These are phyloP conservation scores for Monosporascus sp. DNA, from an alignment of 2,329 filamentous ascomycete species.

Conservation along the genomic window DNA sequence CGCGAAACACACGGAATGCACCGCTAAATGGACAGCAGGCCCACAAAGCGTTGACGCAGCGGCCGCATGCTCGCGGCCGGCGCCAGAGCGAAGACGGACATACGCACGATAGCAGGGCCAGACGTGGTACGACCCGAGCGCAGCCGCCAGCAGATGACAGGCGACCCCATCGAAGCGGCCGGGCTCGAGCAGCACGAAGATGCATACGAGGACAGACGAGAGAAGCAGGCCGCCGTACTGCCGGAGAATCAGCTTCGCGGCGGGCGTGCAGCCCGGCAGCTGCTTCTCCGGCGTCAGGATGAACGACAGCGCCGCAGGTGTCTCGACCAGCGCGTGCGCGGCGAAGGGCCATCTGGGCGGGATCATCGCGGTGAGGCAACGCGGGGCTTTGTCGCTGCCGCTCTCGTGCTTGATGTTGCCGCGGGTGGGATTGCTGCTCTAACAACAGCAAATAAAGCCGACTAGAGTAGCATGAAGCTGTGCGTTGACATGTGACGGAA, in stretches of 20 bases:
- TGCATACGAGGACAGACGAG: constrained; percentile 38
- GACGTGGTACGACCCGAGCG: constrained; percentile 43
- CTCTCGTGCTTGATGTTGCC: too few relatives aligned
- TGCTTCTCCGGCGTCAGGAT: constrained; percentile 37
- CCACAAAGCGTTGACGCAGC: constrained; percentile 35
- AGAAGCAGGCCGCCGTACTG: constrained; percentile 44
- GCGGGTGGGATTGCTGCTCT: too few relatives aligned
- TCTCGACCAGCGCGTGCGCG: constrained; percentile 34
- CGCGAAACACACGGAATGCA: constrained; percentile 34
- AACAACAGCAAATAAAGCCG: too few relatives aligned
- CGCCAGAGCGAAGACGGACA: constrained; percentile 24
- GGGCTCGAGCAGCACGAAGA: constrained; percentile 28
- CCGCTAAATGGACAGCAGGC: constrained; percentile 38
- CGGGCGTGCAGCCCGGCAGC: constrained; percentile 33
- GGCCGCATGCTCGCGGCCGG: constrained; percentile 5
- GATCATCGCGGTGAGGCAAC: constrained; percentile 10
- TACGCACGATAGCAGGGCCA: constrained; percentile 43
- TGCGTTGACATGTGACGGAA: too few relatives aligned
- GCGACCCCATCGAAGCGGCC: constrained; percentile 24
- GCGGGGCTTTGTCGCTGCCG: too few relatives aligned
- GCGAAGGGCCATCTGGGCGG: constrained; percentile 29
- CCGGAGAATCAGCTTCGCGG: constrained; percentile 38
- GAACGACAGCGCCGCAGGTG: constrained; percentile 41
- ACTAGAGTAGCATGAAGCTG: too few relatives aligned
- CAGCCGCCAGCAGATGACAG: constrained; percentile 29